phyloP scores from a whole-genome alignment of 805 yeast genomes.

The Scheffersomyces amazonensis region DNA sequence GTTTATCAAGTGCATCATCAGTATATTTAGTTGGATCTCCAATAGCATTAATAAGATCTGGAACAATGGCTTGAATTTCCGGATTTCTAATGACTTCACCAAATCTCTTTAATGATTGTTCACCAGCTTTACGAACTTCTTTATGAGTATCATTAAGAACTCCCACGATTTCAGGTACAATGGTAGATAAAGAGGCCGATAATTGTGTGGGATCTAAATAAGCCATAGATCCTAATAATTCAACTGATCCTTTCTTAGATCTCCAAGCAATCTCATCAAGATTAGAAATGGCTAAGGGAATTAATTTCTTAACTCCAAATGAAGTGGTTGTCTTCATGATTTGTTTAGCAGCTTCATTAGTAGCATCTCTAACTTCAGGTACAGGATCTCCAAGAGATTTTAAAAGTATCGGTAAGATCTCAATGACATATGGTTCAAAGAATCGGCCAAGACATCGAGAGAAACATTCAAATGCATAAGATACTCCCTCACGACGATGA shows the following conservation, averaged over 20 bases:
- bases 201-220: slow-evolving; percentile 92
- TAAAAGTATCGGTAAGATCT: slow-evolving; percentile 76
- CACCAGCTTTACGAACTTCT: slow-evolving; percentile 96
- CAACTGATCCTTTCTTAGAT: slow-evolving; percentile 95
- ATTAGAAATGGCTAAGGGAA: slow-evolving; percentile 85
- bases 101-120: slow-evolving; percentile 78
- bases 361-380: slow-evolving; percentile 85
- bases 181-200: slow-evolving; percentile 81
- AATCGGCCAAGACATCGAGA: slow-evolving; percentile 70
- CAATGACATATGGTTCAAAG: slow-evolving; percentile 94
- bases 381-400: slow-evolving; percentile 81
- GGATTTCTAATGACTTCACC: slow-evolving; percentile 98
- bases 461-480: slow-evolving; percentile 79
- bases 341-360: slow-evolving; percentile 79
- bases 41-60: slow-evolving; percentile 82
- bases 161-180: slow-evolving; percentile 95
- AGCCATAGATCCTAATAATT: slow-evolving; percentile 95
- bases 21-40: slow-evolving; percentile 94
- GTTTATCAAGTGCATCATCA: slow-evolving; percentile 79
- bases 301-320: slow-evolving; percentile 84
- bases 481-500: slow-evolving; percentile 79
- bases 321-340: slow-evolving; percentile 91
- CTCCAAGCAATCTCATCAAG: slow-evolving; percentile 93
- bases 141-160: slow-evolving; percentile 93
- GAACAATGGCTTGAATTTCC: slow-evolving; percentile 90